phyloP scores from a whole-genome alignment of 106 monocot species.

The Allium cepa region DNA sequence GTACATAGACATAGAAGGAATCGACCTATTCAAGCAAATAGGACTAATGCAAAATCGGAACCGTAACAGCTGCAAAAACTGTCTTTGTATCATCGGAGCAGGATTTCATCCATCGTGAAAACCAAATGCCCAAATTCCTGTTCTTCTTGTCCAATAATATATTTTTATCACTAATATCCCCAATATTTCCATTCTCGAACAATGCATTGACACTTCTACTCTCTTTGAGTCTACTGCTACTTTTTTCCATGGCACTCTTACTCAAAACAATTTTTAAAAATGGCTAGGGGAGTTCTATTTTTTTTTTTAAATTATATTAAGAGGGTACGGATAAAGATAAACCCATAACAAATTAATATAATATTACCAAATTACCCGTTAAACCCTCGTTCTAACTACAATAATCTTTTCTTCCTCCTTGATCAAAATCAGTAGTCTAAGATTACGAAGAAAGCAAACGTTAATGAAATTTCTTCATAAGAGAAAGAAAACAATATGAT shows the following conservation, averaged over 20 bases:
- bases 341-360: no score
- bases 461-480: no score
- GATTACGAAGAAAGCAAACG: no score
- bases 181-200: slow-evolving; percentile 1
- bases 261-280: background rate
- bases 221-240: background rate
- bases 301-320: no score
- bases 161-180: background rate
- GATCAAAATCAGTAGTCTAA: no score
- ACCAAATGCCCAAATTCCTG: slow-evolving; percentile 10
- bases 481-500: no score
- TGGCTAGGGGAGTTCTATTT: no score
- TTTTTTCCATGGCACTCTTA: background rate
- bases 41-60: slow-evolving; percentile 46
- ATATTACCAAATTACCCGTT: no score
- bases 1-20: slow-evolving; percentile 60
- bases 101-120: slow-evolving; percentile 40
- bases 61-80: slow-evolving; percentile 55
- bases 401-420: no score
- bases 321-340: no score
- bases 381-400: no score
- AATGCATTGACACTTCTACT: slow-evolving; percentile 3
- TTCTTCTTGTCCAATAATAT: background rate
- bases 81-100: slow-evolving; percentile 68
- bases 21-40: slow-evolving; percentile 53